phyloP scores from a whole-genome alignment of 23 red algal species.

The Gracilariopsis chorda region DNA sequence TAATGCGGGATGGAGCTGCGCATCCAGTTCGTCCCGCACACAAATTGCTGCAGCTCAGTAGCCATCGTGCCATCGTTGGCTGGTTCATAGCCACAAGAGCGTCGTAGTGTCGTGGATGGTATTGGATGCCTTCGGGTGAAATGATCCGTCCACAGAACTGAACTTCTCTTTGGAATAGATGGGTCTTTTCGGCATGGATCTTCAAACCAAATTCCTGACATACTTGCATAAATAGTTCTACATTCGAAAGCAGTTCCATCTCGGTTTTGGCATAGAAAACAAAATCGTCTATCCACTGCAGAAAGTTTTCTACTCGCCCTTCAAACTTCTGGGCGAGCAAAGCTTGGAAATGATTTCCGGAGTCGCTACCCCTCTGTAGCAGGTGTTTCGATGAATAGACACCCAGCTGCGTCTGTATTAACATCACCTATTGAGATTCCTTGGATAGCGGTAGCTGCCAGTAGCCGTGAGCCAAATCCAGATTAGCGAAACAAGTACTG shows the following conservation, averaged over 20 bases:
- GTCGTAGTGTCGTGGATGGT: not conserved
- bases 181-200: not conserved
- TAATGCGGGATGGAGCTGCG: constrained; percentile 4
- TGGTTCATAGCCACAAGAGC: not conserved
- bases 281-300: constrained; percentile 39
- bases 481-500: too few species aligned
- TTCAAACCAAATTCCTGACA: not conserved
- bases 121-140: not conserved
- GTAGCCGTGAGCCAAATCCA: too few species aligned
- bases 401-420: constrained; percentile 11
- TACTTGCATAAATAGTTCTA: not conserved
- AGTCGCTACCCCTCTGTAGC: constrained; percentile 26
- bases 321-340: not conserved
- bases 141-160: constrained; percentile 41
- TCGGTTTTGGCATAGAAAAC: not conserved
- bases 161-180: not conserved
- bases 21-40: too few species aligned
- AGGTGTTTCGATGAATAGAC: not conserved
- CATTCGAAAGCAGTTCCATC: not conserved
- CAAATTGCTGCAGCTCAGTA: constrained; percentile 19
- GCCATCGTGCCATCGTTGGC: not conserved
- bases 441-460: not conserved
- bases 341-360: constrained; percentile 40
- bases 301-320: not conserved
- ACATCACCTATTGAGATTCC: constrained; percentile 26